phyloP scores from a whole-genome alignment of 768 basidiomycete genomes.

The Cubamyces sp. region DNA sequence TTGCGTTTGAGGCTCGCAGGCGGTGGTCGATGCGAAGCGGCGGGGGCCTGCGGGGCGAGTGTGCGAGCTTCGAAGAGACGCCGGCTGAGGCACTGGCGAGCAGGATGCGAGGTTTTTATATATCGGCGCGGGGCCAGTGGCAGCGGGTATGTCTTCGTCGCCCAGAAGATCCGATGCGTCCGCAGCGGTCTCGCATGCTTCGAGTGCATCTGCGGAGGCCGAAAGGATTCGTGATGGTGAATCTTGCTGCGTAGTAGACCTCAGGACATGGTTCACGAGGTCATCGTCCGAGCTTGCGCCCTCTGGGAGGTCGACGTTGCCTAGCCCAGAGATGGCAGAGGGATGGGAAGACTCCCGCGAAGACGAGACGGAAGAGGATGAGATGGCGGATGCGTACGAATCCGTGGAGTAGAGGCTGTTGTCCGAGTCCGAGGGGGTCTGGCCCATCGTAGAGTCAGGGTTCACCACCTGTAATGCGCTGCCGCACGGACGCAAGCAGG shows the following conservation, averaged over 20 bases:
- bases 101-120: no score
- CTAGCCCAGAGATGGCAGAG: slow-evolving; percentile 11
- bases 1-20: not conserved
- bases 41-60: not conserved
- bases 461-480: slow-evolving; percentile 14
- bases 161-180: no score
- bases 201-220: not conserved
- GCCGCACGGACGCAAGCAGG: not conserved
- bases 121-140: not conserved
- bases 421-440: slow-evolving; percentile 2
- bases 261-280: slow-evolving; percentile 22
- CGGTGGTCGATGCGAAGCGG: not conserved
- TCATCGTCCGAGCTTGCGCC: slow-evolving; percentile 30
- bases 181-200: no score
- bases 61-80: slow-evolving; percentile 3
- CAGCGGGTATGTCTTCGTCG: not conserved
- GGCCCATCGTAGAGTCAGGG: slow-evolving; percentile 15
- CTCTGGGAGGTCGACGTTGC: slow-evolving; percentile 23
- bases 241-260: slow-evolving; percentile 19
- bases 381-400: slow-evolving; percentile 1
- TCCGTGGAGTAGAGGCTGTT: slow-evolving; percentile 28
- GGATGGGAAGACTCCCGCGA: no score
- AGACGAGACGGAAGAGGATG: not conserved
- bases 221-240: not conserved
- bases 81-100: not conserved